Conservation (phyloP, 2,329 filamentous ascomycete genomes). For the Neocatenulostroma microsporum region DNA sequence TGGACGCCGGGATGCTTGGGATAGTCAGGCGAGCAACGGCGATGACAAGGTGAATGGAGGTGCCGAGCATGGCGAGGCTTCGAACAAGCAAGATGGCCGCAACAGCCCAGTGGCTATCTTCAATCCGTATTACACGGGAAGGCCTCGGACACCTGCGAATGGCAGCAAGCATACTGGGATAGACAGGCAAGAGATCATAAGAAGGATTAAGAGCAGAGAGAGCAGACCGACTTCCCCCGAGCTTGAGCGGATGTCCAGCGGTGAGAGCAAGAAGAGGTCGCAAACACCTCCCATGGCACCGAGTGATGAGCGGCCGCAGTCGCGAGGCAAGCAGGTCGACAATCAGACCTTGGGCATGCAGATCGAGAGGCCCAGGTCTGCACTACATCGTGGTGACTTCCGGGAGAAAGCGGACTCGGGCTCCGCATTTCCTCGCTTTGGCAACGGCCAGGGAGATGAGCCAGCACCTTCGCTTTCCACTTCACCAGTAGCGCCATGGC, state of each 20-base stretch:
- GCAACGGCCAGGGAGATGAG: conserved; percentile 11
- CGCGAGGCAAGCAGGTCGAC: conserved; percentile 17
- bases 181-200: conserved; percentile 71
- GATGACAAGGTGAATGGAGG: neutral
- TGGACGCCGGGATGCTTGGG: neutral
- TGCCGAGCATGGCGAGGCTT: neutral
- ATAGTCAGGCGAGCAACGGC: neutral
- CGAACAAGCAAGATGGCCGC: conserved; percentile 9
- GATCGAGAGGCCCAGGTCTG: conserved; percentile 76
- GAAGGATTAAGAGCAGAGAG: conserved; percentile 60
- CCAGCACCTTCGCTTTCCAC: conserved; percentile 32
- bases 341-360: conserved; percentile 35
- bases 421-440: conserved; percentile 14
- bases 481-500: conserved; percentile 53
- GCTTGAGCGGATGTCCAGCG: conserved; percentile 13
- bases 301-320: conserved; percentile 12
- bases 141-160: conserved; percentile 24
- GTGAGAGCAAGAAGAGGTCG: conserved; percentile 1
- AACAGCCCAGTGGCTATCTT: conserved; percentile 20
- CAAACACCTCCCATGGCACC: conserved; percentile 3
- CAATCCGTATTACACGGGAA: conserved; percentile 32
- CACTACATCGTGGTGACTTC: conserved; percentile 57
- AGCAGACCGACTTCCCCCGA: conserved; percentile 22
- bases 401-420: conserved; percentile 36
- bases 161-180: conserved; percentile 24